Conservation (phyloP, 1,139 yeast species). For the Debaryomyces sp. region DNA sequence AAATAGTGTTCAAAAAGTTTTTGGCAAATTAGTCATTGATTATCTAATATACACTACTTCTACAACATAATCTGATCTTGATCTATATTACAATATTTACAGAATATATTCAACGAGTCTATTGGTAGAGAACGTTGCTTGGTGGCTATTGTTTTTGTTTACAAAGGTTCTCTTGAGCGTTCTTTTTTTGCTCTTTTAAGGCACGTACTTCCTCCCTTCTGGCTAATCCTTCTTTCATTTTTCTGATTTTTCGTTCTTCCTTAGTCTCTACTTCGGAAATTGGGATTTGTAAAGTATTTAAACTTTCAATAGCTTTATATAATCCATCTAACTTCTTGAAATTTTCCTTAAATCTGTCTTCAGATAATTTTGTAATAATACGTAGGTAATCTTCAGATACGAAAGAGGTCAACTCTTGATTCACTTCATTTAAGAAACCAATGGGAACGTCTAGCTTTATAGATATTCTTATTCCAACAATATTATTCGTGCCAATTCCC, state of each 20-base stretch:
- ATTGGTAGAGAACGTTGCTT: not conserved
- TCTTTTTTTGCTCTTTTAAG: slow-evolving; percentile 21
- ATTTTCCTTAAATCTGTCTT: slow-evolving; percentile 67
- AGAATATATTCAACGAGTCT: not conserved
- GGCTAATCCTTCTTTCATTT: slow-evolving; percentile 61
- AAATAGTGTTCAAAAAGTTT: not conserved
- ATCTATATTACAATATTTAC: slow-evolving; percentile 1
- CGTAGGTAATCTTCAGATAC: slow-evolving; percentile 54
- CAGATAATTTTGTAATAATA: slow-evolving; percentile 51
- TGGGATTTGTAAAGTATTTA: slow-evolving; percentile 16
- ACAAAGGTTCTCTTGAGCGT: slow-evolving; percentile 4
- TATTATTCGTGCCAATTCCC: slow-evolving; percentile 77
- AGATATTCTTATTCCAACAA: slow-evolving; percentile 78
- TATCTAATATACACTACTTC: not conserved
- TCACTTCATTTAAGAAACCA: slow-evolving; percentile 48
- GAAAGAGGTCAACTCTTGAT: slow-evolving; percentile 34
- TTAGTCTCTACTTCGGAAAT: slow-evolving; percentile 29
- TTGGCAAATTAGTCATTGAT: slow-evolving; percentile 3
- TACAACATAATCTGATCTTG: not conserved
- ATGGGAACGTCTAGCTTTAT: slow-evolving; percentile 75
- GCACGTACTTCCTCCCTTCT: slow-evolving; percentile 40
- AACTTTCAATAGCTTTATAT: slow-evolving; percentile 40
- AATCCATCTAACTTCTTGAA: slow-evolving; percentile 54
- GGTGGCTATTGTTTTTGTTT: not conserved
- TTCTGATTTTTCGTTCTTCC: slow-evolving; percentile 63